Evolutionary conservation across 2,329 filamentous ascomycete species (phyloP), one percentile per base, ranked within the genome.

Genomic region (Arachnopeziza araneosa): DNA sequence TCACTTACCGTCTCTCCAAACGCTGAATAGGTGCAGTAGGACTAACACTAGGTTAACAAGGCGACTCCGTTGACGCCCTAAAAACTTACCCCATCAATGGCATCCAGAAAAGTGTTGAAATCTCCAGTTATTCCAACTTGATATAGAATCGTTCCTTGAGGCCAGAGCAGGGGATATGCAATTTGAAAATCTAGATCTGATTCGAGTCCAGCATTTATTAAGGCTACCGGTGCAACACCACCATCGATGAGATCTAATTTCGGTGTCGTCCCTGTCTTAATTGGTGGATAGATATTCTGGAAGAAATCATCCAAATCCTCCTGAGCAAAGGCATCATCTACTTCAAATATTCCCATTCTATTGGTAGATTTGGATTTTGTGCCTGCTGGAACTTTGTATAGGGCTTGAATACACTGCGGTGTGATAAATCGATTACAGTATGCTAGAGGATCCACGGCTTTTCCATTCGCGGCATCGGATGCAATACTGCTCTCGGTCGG

Each of bases 41-140:
- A 63, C 56, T 63, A 51, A 3, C 10, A 17, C 1, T 21, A 22
- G 12, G 21, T 51, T n/a, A 52, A 22, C n/a, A n/a, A 17, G 1
- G 22, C 3, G 8, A 17, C 21, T 21, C 7, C 17, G 24, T 36
- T 7, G 1, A 50, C 51, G 22, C 8, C 24, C n/a, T 4, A 17
- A 23, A 9, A 9, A 22, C 54, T 59, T 55, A 61, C 59, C 26
- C 76, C 77, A 64, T 79, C 77, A 22, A 78, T 68, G 56, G 76
- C 76, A 61, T 78, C 77, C 10, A 79, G 68, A 67, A 79, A 79
- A 32, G 74, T 78, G 65, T 80, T 79, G 65, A 79, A 74, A 7
- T 5, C 17, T 6, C 12, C 36, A 19, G 6, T 44, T 44, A 14
- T 17, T 32, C 75, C 66, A 60, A 67, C 73, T 65, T 76, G 73